A percentile compares a stretch with the other conserved stretches of the same genome.
These are phyloP conservation scores for Scleromitrula shiraiana DNA, from an alignment of 2,329 filamentous ascomycete genomes.

Conservation along the genomic window DNA sequence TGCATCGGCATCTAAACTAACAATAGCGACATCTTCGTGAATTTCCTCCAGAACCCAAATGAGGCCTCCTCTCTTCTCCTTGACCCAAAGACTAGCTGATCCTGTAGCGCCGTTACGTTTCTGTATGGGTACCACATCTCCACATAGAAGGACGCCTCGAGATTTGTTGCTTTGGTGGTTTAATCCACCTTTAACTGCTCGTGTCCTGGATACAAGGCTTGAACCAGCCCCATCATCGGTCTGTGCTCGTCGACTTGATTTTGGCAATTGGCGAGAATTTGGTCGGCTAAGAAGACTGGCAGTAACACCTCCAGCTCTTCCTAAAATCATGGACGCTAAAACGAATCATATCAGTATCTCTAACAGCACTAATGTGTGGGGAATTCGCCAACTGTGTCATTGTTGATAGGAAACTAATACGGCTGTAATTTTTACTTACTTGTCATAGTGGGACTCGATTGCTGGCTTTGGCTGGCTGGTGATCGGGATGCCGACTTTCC, in stretches of 20 bases:
- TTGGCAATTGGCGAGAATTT: constrained; percentile 45
- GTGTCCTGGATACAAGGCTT: constrained; percentile 35
- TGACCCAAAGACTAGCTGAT: constrained; percentile 95
- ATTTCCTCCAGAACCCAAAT: constrained; percentile 99
- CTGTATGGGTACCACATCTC: constrained; percentile 95
- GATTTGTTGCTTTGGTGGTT: constrained; percentile 64
- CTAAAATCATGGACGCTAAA: constrained; percentile 57
- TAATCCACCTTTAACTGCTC: constrained; percentile 41
- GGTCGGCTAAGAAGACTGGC: constrained; percentile 77
- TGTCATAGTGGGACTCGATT: constrained; percentile 29
- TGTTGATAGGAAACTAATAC: too few relatives aligned
- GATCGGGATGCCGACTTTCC: constrained; percentile 18
- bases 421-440: not conserved
- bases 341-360: constrained; percentile 6
- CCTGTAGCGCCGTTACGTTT: constrained; percentile 90
- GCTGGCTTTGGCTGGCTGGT: constrained; percentile 18
- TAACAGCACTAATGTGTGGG: too few relatives aligned
- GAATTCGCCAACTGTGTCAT: too few relatives aligned
- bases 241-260: constrained; percentile 48
- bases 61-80: constrained; percentile 86
- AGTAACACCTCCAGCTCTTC: constrained; percentile 63
- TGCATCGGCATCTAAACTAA: constrained; percentile 72
- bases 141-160: constrained; percentile 83
- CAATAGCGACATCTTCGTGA: constrained; percentile 77
- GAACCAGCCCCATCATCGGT: constrained; percentile 51